Base-by-base conservation (phyloP, 345 rosid genomes). In the Eucalyptus microcorys region DNA sequence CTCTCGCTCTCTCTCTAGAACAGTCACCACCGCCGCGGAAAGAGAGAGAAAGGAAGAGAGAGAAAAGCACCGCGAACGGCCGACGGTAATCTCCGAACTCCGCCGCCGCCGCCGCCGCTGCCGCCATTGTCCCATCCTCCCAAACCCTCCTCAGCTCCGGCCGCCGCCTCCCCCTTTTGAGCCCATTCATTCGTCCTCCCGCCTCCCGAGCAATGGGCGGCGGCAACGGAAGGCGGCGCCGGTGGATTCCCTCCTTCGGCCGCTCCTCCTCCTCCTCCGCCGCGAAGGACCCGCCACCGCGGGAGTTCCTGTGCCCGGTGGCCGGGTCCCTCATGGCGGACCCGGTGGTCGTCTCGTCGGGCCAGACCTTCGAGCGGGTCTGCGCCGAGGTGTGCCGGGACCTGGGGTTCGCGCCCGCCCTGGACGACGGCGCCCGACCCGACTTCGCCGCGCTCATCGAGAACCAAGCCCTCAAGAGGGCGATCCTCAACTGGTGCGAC, bases 281-380 rank as follows among this genome's bases (percentile, higher is more conserved):
- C 89, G 71, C 22, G 92, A 91, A 19, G 90, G 90, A 86, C 10
- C 57, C 57, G 92, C 95, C 19, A 95, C 99, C 0, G 71, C 83
- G 12, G 24, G 99, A 97, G 89, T 96, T 96, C 84, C 59, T 95
- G 27, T 97, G 99, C 88, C 99, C 99, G 1, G 88, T 97, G 83
- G 90, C 95, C 7, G 94, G 93, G 6, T 89, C 93, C 7, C 76
- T 97, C 59, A 96, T 97, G 99, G 90, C 91, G 87, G 97, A 97
- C 90, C 99, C 99, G 1, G 99, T 96, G 37, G 95, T 96, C 45
- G 95, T 97, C 30, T 92, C 97, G 86, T 93, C 99, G 9, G 99
- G 99, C 85, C 99, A 96, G 87, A 94, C 98, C 76, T 97, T 95
- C 88, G 99, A 97, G 86, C 92, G 97, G 5, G 89, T 92, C 55